A percentile compares a stretch with the other conserved stretches of the same genome.
Evolutionary conservation across 148 eudicot species (phyloP).

Genomic region (Fagopyrum esculentum): DNA sequence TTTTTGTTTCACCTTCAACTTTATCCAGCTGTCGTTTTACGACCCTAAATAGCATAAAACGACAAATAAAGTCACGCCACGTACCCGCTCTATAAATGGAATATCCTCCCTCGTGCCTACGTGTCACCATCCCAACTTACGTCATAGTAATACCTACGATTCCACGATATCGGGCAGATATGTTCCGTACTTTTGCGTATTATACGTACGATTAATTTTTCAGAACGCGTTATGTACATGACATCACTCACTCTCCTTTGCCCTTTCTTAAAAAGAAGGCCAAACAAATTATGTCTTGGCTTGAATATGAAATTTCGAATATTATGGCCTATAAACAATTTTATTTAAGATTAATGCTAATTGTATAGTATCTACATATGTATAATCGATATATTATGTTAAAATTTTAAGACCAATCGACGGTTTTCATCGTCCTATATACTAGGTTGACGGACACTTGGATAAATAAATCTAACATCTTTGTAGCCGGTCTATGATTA

Average conservation of each 20-base stretch:
- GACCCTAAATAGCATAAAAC: constrained; percentile 2
- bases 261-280: not conserved
- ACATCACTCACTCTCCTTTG: not conserved
- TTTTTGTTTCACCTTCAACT: not conserved
- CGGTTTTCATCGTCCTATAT: no score
- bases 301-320: no score
- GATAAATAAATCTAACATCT: no score
- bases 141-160: not conserved
- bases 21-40: not conserved
- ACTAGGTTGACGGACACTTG: no score
- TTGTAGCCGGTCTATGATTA: no score
- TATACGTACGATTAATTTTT: not conserved
- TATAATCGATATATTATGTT: no score
- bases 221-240: not conserved
- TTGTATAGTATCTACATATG: no score
- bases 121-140: not conserved
- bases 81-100: not conserved
- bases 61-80: not conserved
- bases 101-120: not conserved
- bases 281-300: no score
- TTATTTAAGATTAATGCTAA: no score
- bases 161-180: not conserved
- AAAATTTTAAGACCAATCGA: no score
- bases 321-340: no score
- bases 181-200: not conserved